Base-by-base conservation (phyloP, 805 yeast genomes). In the Monosporozyma servazzii region DNA sequence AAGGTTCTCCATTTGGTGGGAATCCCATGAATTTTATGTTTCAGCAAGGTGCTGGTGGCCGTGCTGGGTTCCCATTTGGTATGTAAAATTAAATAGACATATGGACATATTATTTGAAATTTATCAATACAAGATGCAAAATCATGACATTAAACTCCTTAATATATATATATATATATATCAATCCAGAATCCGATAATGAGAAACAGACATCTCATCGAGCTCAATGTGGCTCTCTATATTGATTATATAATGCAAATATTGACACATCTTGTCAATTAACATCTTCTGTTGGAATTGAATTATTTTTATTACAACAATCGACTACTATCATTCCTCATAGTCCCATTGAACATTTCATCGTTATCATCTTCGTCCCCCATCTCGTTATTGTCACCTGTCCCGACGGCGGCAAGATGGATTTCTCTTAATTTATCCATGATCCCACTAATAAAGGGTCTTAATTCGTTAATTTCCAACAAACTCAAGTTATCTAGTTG, bases 381-480 rank as follows among this genome's bases (percentile, higher is more conserved):
- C 17, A 45, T 48, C 2, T 47, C 49, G 7, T 42, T 43, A n/a
- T 30, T 40, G 33, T 49, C 50, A 3, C 37, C 47, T 17, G 20
- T 45, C 7, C 41, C 47, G 7, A 11, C 46, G 13, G 53, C 51
- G 9, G 63, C 59, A 20, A 59, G 44, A 52, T 67, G 71, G 33
- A 88, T 63, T 49, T 74, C 73, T 46, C 87, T 74, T 54, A 93
- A 68, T 57, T 83, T 84, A 53, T 82, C 82, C 98, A 93, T 91
- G 0, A 87, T 84, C 13, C 73, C 71, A n/a, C 81, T 72, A 33
- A 89, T 81, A 61, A 88, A 86, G 2, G 96, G 95, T 56, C 96
- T 71, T 49, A 90, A 70, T 64, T 88, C 96, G 65, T 89, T 90
- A 55, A 93, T 83, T 65, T 91, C 99, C 75, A 89, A 65, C 40